These are phyloP conservation scores for Neostapfia colusana DNA, from an alignment of 176 grass and related monocot genomes.

Conservation along the genomic window DNA sequence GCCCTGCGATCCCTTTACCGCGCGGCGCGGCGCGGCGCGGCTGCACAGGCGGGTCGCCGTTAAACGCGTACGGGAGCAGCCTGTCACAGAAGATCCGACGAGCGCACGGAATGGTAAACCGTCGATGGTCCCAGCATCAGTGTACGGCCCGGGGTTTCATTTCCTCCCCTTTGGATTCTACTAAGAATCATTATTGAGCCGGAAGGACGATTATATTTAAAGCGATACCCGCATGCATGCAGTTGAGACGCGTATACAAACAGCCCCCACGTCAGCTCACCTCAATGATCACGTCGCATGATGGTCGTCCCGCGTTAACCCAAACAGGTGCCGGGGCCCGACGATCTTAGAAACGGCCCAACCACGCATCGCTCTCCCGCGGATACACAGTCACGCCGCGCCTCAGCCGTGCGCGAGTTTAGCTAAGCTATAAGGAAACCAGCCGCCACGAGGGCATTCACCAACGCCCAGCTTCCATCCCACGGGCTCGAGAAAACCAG, in stretches of 20 bases:
- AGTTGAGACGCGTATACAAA: neutral
- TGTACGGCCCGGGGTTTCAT: neutral
- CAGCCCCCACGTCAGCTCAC: neutral
- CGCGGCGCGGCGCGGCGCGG: too few species aligned
- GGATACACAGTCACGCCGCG: constrained; percentile 4
- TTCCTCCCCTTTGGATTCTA: neutral
- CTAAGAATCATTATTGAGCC: neutral
- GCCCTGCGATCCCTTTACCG: too few species aligned
- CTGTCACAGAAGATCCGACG: too few species aligned
- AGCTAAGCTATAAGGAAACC: neutral
- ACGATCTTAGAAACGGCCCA: constrained; percentile 17
- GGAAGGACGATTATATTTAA: neutral
- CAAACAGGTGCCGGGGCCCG: constrained; percentile 29
- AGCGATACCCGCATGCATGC: neutral
- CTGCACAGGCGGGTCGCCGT: too few species aligned
- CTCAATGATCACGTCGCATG: constrained; percentile 15
- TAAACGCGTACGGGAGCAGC: too few species aligned
- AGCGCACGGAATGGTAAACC: neutral
- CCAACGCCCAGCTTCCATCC: neutral
- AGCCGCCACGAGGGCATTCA: neutral
- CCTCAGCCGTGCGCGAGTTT: neutral
- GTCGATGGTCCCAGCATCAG: neutral
- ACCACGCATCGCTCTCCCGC: constrained; percentile 8
- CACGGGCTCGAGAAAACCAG: neutral
- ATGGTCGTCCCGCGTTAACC: constrained; percentile 49